Conservation (phyloP, 1,284 basidiomycete genomes). For the Melampsora larici-populina region DNA sequence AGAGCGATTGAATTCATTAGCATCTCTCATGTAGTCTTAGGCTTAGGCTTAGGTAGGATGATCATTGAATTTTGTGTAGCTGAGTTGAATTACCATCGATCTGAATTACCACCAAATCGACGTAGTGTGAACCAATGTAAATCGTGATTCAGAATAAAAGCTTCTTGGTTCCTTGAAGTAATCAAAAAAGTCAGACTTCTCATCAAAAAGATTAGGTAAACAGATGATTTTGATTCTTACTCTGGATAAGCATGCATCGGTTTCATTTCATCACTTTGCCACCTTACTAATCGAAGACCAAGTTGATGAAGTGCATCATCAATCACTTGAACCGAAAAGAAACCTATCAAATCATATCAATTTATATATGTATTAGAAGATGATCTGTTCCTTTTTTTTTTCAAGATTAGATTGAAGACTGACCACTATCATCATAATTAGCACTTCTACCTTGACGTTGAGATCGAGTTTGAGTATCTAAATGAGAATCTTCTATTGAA, state of each 20-base stretch:
- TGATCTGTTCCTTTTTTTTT: too few relatives aligned
- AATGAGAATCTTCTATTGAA: constrained; percentile 51
- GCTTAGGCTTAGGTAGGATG: too few relatives aligned
- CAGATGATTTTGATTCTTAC: constrained; percentile 63
- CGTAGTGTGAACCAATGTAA: constrained; percentile 87
- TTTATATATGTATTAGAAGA: too few relatives aligned
- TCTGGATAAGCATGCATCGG: constrained; percentile 72
- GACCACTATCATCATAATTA: constrained; percentile 41
- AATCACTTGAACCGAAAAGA: constrained; percentile 70
- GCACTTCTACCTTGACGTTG: neutral
- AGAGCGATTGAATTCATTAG: constrained; percentile 50
- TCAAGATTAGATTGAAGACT: too few relatives aligned
- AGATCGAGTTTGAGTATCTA: constrained; percentile 34
- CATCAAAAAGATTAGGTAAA: too few relatives aligned
- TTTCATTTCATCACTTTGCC: constrained; percentile 78
- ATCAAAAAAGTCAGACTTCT: neutral
- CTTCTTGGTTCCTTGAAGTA: constrained; percentile 67
- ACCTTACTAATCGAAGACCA: constrained; percentile 74
- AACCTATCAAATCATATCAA: constrained; percentile 61
- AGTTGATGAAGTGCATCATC: constrained; percentile 69
- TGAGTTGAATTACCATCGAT: constrained; percentile 44
- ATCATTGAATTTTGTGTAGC: too few relatives aligned
- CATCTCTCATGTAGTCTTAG: too few relatives aligned
- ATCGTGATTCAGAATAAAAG: constrained; percentile 79
- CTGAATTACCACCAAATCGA: constrained; percentile 66